phyloP scores from a whole-genome alignment of 306 rosid species.

The Lablab purpureus region DNA sequence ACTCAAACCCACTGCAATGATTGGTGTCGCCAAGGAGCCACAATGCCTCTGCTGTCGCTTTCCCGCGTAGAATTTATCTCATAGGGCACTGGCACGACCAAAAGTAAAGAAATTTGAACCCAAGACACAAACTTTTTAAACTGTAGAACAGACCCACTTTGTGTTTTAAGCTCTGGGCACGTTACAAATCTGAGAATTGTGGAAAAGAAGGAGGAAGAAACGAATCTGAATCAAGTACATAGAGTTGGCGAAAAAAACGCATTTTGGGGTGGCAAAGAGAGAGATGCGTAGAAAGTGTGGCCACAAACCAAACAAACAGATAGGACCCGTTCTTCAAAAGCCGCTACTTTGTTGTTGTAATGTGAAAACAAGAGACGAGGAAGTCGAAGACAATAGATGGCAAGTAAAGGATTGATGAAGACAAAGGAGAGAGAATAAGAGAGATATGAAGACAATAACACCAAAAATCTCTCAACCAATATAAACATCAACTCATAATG shows the following conservation, averaged over 20 bases:
- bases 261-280: background rate
- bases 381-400: slow-evolving; percentile 17
- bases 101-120: slow-evolving; percentile 4
- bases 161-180: background rate
- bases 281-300: slow-evolving; percentile 36
- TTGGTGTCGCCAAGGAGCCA: slow-evolving; percentile 3
- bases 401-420: background rate
- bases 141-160: background rate
- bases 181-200: slow-evolving; percentile 25
- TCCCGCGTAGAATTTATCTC: slow-evolving; percentile 19
- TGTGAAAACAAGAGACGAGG: background rate
- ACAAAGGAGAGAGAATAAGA: background rate
- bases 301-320: slow-evolving; percentile 15
- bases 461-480: background rate
- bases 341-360: slow-evolving; percentile 1
- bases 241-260: slow-evolving; percentile 10
- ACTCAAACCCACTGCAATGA: slow-evolving; percentile 23
- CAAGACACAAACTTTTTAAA: slow-evolving; percentile 3
- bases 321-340: slow-evolving; percentile 14
- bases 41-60: slow-evolving; percentile 4
- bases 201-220: slow-evolving; percentile 6
- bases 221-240: slow-evolving; percentile 33
- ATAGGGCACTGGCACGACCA: slow-evolving; percentile 17
- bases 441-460: background rate
- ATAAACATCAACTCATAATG: background rate